A percentile compares a stretch with the other conserved stretches of the same genome.
These are phyloP conservation scores for Quercus suber DNA, from an alignment of 306 rosid genomes.

Conservation along the genomic window DNA sequence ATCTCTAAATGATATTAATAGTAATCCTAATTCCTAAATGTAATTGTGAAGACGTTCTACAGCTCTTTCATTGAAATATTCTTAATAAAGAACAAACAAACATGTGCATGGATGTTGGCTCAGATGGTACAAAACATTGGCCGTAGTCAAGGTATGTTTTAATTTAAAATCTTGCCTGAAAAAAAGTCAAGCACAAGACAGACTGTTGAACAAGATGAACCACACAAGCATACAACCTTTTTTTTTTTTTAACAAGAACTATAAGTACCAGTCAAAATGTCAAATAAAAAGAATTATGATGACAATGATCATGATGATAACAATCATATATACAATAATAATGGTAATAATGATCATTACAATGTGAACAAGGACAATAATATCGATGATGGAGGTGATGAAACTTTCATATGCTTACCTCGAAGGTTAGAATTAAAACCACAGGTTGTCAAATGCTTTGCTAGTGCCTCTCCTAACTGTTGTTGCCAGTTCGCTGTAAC, in stretches of 20 bases:
- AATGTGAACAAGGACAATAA: neutral
- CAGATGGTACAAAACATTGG: neutral
- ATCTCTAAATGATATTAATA: neutral
- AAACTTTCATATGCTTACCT: slow-evolving; percentile 46
- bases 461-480: slow-evolving; percentile 77
- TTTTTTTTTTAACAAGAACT: neutral
- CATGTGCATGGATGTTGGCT: neutral
- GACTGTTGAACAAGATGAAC: slow-evolving; percentile 12
- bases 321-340: neutral
- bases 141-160: neutral
- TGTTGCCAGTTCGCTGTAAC: slow-evolving; percentile 48
- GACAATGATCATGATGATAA: neutral
- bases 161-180: neutral
- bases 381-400: neutral
- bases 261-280: neutral
- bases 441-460: slow-evolving; percentile 73
- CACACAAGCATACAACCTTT: slow-evolving; percentile 10
- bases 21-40: neutral
- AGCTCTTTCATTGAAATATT: neutral
- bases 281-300: neutral
- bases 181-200: slow-evolving; percentile 2
- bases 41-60: neutral
- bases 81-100: neutral
- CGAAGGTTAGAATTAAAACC: slow-evolving; percentile 74
- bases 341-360: neutral